Evolutionary conservation across 2,329 filamentous ascomycete genomes (phyloP), one percentile per base, ranked within the genome.

Genomic region (Cryphonectria japonica): DNA sequence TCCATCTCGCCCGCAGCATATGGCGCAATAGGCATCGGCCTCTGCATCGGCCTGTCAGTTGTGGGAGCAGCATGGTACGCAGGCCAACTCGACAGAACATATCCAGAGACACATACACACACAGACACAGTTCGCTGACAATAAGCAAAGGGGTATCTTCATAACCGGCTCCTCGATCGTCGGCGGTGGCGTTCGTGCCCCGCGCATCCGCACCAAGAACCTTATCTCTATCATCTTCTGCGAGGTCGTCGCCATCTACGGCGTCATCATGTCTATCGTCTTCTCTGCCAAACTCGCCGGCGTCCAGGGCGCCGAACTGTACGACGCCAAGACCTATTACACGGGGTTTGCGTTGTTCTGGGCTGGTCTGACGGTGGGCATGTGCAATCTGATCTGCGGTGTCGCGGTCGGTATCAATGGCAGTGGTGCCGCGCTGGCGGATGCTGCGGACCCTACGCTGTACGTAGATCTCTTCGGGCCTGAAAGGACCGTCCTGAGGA

Each of bases 171-270:
- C 95, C 71, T 97, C 96, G 71, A 99, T 99, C 81, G 89, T 99
- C 76, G 97, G 97, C 79, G 96, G 93, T 77, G 96, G 96, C 85
- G 96, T 99, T 79, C 95, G 93, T 83, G 95, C 96, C 62, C 97
- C 97, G 52, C 92, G 96, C 78, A 99, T 99, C 84, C 93, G 96
- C 81, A 99, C 96, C 74, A 99, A 99, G 91, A 99, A 99, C 87
- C 84, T 99, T 79, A 98, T 99, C 81, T 98, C 95, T 78, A 99
- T 99, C 83, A 98, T 99, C 84, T 99, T 99, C 85, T 99, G 96
- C 86, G 96, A 99, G 85, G 96, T 99, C 79, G 96, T 99, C 78
- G 96, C 96, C 83, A 99, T 99, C 82, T 99, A 99, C 87, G 97
- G 97, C 78, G 95, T 99, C 83, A 99, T 99, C 84, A 99, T 99